Conservation (phyloP, 768 basidiomycete species). For the Daedaleopsis sinensis region DNA sequence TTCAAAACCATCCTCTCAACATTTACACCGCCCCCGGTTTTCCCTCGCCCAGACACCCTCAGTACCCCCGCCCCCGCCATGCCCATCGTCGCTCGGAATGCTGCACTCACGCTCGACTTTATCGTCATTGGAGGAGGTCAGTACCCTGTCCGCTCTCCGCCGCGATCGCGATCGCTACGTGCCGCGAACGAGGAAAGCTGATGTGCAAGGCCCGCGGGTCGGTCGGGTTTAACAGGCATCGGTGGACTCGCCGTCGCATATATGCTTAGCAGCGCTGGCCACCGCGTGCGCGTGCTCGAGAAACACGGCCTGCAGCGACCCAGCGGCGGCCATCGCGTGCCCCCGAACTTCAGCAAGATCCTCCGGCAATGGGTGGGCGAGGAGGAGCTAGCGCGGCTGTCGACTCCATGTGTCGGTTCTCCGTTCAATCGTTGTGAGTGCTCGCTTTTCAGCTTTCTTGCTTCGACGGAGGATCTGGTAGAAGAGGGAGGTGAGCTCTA, state of each 20-base stretch:
- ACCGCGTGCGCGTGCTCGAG: constrained; percentile 61
- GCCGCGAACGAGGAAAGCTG: not conserved
- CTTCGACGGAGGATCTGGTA: not conserved
- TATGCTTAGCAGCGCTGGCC: constrained; percentile 59
- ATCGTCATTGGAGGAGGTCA: constrained; percentile 52
- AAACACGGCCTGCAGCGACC: constrained; percentile 39
- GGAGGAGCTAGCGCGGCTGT: constrained; percentile 42
- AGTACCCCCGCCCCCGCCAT: constrained; percentile 8
- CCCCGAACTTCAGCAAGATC: constrained; percentile 61
- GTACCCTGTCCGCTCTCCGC: constrained; percentile 7
- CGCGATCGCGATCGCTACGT: constrained; percentile 1
- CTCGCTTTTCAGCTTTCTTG: not conserved
- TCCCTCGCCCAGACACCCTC: not conserved
- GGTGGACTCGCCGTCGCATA: constrained; percentile 60
- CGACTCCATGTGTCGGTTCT: constrained; percentile 36
- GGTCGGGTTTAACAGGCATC: constrained; percentile 35
- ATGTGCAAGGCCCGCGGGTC: not conserved
- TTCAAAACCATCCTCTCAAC: not conserved
- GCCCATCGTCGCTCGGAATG: constrained; percentile 27
- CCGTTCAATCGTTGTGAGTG: constrained; percentile 40
- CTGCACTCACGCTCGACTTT: constrained; percentile 41
- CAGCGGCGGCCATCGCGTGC: constrained; percentile 48
- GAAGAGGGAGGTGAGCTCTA: too few species aligned
- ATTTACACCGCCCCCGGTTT: not conserved
- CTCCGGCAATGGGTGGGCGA: constrained; percentile 58